Conservation (phyloP, 768 basidiomycete genomes). For the Naganishia onofrii region DNA sequence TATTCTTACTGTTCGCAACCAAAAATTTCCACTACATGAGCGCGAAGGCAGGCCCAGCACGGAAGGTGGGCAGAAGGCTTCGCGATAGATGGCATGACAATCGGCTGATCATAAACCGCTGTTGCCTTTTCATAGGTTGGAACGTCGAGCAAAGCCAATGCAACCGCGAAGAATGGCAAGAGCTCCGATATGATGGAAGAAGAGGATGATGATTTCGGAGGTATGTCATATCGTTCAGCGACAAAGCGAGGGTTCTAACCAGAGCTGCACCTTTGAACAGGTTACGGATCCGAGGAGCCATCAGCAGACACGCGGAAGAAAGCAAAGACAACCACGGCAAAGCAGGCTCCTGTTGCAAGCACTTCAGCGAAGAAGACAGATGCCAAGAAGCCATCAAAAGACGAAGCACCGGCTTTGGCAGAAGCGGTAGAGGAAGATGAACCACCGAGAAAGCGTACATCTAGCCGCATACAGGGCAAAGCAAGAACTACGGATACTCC, state of each 20-base stretch:
- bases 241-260: background rate
- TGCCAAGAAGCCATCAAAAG: conserved; percentile 12
- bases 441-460: conserved; percentile 1
- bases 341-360: background rate
- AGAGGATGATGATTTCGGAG: conserved; percentile 23
- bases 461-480: conserved; percentile 10
- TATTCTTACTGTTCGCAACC: too few species aligned
- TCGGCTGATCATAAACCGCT: background rate
- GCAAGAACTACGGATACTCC: background rate
- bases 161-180: background rate
- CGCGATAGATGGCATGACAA: background rate
- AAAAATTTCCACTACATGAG: conserved; percentile 29
- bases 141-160: background rate
- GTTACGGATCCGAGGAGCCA: conserved; percentile 8
- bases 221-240: background rate
- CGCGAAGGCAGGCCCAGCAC: conserved; percentile 34
- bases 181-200: background rate
- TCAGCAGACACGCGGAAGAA: conserved; percentile 10
- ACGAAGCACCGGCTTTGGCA: background rate
- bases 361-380: conserved; percentile 1
- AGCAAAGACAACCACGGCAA: background rate
- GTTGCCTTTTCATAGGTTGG: background rate
- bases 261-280: background rate
- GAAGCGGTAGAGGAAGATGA: conserved; percentile 3
- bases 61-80: conserved; percentile 5